phyloP scores from a whole-genome alignment of 2,329 filamentous ascomycete species.

The Fusarium pseudograminearum region DNA sequence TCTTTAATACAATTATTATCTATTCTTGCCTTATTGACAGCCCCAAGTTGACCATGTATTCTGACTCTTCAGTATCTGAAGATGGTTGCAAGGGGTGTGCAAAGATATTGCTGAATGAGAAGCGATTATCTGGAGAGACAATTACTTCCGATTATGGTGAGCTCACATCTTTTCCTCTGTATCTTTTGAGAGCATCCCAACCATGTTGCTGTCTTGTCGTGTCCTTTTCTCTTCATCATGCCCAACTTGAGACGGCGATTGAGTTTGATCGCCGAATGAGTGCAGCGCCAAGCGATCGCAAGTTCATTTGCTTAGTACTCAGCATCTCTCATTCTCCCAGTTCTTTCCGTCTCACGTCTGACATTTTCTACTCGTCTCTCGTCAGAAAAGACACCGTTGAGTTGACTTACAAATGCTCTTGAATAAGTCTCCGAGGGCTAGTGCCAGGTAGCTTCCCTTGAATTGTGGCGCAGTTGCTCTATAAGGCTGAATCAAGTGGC shows the following conservation, averaged over 20 bases:
- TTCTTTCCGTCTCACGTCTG: background rate
- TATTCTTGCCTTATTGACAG: background rate
- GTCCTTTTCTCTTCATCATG: background rate
- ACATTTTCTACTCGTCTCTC: background rate
- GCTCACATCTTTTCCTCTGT: background rate
- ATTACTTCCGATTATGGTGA: conserved; percentile 19
- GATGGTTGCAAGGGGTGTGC: conserved; percentile 43
- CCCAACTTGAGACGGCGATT: background rate
- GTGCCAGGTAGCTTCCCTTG: conserved; percentile 13
- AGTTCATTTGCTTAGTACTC: fast-evolving
- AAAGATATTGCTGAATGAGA: conserved; percentile 42
- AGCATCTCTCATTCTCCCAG: too few relatives aligned
- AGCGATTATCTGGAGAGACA: conserved; percentile 3
- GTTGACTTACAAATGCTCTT: conserved; percentile 17
- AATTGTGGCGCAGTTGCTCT: conserved; percentile 10
- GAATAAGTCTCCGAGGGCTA: conserved; percentile 28
- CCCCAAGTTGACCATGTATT: conserved; percentile 9
- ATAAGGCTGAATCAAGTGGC: conserved; percentile 26
- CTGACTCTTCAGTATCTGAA: conserved; percentile 1
- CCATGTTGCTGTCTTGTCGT: background rate
- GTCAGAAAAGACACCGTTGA: background rate
- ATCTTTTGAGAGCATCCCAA: background rate
- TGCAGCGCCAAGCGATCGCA: background rate
- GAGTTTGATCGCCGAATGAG: background rate
- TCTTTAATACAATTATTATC: background rate